Conservation (phyloP, 192 early-diverging fungal species). For the Ramicandelaber brevisporus region DNA sequence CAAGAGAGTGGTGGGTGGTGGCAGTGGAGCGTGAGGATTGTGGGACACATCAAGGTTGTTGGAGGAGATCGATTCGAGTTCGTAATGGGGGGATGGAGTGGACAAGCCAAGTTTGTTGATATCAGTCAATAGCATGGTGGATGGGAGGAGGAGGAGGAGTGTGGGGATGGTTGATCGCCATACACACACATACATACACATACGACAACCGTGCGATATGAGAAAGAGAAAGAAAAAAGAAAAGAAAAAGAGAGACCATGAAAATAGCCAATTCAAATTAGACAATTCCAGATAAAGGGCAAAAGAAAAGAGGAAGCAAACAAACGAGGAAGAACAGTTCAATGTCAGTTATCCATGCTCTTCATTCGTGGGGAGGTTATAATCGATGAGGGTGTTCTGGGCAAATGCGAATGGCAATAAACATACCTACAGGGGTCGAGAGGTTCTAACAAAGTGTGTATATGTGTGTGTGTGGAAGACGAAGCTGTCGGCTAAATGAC, state of each 20-base stretch:
- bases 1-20: not conserved
- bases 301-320: conserved; percentile 1
- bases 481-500: no score
- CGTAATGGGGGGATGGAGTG: not conserved
- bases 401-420: no score
- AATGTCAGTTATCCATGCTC: conserved; percentile 1
- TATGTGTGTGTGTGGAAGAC: no score
- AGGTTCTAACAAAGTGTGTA: no score
- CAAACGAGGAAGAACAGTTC: not conserved
- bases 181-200: no score
- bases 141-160: no score
- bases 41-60: conserved; percentile 1
- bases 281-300: not conserved
- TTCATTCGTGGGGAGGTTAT: no score
- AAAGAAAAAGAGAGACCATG: conserved; percentile 1
- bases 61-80: not conserved
- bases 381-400: no score
- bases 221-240: conserved; percentile 2
- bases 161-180: no score
- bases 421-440: no score
- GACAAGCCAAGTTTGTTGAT: not conserved
- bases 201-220: not conserved
- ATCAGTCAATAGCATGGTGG: no score
- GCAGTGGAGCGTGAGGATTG: conserved; percentile 1
- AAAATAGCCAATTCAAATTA: not conserved